These are phyloP conservation scores for Alternaria angustiovoidea DNA, from an alignment of 2,329 filamentous ascomycete species.

Conservation along the genomic window DNA sequence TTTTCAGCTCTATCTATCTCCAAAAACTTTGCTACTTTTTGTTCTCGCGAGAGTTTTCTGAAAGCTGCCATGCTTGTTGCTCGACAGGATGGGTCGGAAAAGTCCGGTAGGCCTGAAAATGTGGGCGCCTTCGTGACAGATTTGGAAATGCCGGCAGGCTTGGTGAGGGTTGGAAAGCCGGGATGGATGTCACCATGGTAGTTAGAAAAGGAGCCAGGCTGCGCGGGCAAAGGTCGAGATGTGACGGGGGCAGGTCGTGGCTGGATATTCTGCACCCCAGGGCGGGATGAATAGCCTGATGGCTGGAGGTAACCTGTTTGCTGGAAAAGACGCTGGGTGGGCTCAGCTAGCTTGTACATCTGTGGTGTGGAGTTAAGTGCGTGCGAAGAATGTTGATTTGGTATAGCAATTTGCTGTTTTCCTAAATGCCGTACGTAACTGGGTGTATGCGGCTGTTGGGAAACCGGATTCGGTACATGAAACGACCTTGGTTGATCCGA, in stretches of 20 bases:
- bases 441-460: no score
- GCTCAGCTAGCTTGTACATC: no score
- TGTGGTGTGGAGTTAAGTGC: no score
- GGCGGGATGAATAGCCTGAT: background rate
- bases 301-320: background rate
- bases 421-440: no score
- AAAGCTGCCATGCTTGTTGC: background rate
- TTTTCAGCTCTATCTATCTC: background rate
- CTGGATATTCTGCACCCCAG: background rate
- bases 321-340: no score
- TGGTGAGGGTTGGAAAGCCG: background rate
- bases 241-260: background rate
- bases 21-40: background rate
- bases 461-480: no score
- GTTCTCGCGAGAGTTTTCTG: background rate
- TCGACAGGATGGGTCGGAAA: background rate
- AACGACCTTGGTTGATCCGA: no score
- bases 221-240: background rate
- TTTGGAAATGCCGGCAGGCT: background rate
- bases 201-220: background rate
- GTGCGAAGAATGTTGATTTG: no score
- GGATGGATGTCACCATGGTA: background rate
- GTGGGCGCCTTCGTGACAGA: background rate
- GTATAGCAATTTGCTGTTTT: no score
- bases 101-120: background rate